These are phyloP conservation scores for Calendula officinalis DNA, from an alignment of 129 eudicot species.

Conservation along the genomic window DNA sequence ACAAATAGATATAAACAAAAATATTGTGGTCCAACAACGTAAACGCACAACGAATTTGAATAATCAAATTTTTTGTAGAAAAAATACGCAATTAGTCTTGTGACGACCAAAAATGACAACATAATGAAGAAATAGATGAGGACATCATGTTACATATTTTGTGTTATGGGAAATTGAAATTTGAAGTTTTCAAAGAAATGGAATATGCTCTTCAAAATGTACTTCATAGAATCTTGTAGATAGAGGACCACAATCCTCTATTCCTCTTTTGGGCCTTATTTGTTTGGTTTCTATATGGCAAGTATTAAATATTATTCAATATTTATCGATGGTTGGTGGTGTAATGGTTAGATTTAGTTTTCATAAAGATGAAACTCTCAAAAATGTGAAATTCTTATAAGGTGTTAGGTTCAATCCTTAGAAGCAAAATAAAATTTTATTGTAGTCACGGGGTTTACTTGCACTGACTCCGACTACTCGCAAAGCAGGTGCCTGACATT, in stretches of 20 bases:
- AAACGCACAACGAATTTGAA: neutral
- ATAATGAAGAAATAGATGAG: constrained; percentile 8
- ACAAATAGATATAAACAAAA: neutral
- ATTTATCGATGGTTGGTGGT: too few species aligned
- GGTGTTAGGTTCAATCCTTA: too few species aligned
- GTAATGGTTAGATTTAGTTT: neutral
- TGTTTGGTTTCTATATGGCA: neutral
- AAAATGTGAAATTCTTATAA: too few species aligned
- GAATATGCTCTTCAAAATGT: neutral
- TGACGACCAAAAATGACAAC: constrained; percentile 6
- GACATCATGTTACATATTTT: constrained; percentile 1
- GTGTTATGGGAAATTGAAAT: neutral
- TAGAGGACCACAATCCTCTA: neutral
- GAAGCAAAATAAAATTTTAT: too few species aligned
- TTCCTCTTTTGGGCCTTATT: neutral
- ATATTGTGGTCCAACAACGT: neutral
- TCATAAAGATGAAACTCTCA: neutral
- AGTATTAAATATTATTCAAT: neutral
- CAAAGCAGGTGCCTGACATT: too few species aligned
- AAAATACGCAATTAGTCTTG: neutral
- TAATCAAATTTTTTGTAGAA: neutral
- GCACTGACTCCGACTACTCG: too few species aligned
- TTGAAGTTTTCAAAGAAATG: neutral
- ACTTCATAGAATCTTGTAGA: neutral
- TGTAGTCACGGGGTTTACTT: too few species aligned